Evolutionary conservation across 345 rosid species (phyloP), one percentile per base, ranked within the genome.

Genomic region (Eucalyptus cladocalyx): DNA sequence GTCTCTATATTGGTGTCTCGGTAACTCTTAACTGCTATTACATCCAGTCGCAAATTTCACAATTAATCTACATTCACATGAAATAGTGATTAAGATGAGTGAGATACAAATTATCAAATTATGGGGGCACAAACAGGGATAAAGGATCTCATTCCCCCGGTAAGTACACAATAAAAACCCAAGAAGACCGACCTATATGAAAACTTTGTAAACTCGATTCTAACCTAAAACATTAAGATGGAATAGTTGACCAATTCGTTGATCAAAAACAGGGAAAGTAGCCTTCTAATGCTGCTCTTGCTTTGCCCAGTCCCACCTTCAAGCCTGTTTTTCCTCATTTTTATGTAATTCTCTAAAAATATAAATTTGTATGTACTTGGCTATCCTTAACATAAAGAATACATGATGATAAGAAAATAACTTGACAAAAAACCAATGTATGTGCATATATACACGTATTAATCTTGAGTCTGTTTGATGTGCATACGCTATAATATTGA

Each of bases 401-500:
- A n/a, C 5, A 16, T 15, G 40, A 65, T n/a, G 0, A n/a, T n/a
- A 2, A 15, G 2, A n/a, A 0, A 4, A 65, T 0, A 65, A 2
- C 40, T n/a, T 2, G 11, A n/a, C 37, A n/a, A 8, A 65, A 8
- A 16, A n/a, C 76, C 0, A 65, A n/a, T 16, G 32, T 28, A 0
- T 13, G 69, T 26, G 32, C 2, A 28, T 69, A 16, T 32, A 32
- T 9, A 5, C 19, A 17, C 11, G 3, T 17, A 69, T 69, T 3
- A 18, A 37, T 72, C 7, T 72, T 0, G 1, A 17, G 3, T 37
- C 3, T 37, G 45, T 37, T 1, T 0, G 2, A 19, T 37, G 45
- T 10, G 8, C 8, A 6, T 37, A 37, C 0, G 16, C 28, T 40
- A 37, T 53, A 3, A 19, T 19, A 53, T 53, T 53, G 16, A 76